A percentile compares a stretch with the other conserved stretches of the same genome.
Evolutionary conservation across 192 early-diverging fungal species (phyloP).

Genomic region (Endogone sp.): DNA sequence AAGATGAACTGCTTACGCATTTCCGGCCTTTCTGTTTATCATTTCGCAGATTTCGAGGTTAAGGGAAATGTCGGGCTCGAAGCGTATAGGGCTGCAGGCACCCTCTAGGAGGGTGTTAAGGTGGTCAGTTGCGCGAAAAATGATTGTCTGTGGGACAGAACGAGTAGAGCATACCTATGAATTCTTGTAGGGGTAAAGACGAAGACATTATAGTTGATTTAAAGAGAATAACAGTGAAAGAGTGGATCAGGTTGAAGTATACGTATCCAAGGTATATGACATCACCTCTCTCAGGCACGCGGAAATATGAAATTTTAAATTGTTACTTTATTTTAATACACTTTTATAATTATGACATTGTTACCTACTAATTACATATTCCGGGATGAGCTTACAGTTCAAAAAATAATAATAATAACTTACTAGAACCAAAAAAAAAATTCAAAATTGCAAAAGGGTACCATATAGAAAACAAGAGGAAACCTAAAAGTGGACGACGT

Average conservation of each 20-base stretch:
- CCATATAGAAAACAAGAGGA: no score
- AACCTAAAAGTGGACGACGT: no score
- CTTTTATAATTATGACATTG: no score
- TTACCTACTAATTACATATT: no score
- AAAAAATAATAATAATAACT: no score
- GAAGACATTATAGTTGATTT: not conserved
- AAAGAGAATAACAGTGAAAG: not conserved
- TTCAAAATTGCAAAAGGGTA: no score
- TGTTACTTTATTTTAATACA: no score
- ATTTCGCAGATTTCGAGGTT: slow-evolving; percentile 96
- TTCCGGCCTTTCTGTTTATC: slow-evolving; percentile 86
- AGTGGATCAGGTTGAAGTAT: not conserved
- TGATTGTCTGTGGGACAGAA: not conserved
- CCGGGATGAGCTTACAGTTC: no score
- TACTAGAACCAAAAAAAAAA: no score
- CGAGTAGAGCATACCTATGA: slow-evolving; percentile 11
- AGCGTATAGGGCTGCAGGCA: slow-evolving; percentile 67
- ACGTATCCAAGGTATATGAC: not conserved
- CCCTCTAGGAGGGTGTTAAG: slow-evolving; percentile 68
- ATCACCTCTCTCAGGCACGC: no score
- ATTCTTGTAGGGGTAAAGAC: slow-evolving; percentile 16
- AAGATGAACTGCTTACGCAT: slow-evolving; percentile 56
- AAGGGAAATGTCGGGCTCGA: slow-evolving; percentile 77
- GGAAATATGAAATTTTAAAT: no score
- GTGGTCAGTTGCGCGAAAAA: not conserved